These are phyloP conservation scores for Rheum nobile DNA, from an alignment of 148 eudicot genomes.

Conservation along the genomic window DNA sequence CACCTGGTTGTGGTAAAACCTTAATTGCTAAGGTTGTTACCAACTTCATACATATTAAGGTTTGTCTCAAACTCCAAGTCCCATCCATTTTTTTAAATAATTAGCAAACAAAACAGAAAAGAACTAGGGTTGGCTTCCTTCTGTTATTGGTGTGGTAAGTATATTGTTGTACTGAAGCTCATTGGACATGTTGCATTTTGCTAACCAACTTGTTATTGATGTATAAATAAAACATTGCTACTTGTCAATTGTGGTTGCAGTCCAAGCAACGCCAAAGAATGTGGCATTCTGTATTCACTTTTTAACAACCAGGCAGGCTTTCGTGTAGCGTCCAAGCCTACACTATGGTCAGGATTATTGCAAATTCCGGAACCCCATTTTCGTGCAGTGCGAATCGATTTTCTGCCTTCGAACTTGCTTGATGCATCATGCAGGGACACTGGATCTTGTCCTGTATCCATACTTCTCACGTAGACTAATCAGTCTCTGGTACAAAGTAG, in stretches of 20 bases:
- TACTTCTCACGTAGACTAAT: conserved; percentile 63
- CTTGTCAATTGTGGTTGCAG: conserved; percentile 47
- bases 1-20: too few relatives aligned
- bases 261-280: conserved; percentile 38
- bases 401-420: conserved; percentile 41
- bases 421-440: conserved; percentile 49
- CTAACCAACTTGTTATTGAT: too few relatives aligned
- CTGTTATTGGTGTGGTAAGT: too few relatives aligned
- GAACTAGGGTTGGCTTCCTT: too few relatives aligned
- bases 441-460: conserved; percentile 65
- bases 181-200: too few relatives aligned
- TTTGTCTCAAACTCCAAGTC: too few relatives aligned
- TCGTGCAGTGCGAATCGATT: conserved; percentile 56
- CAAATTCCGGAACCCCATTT: conserved; percentile 52
- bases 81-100: too few relatives aligned
- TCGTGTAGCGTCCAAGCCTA: conserved; percentile 56
- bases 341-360: conserved; percentile 71
- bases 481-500: conserved; percentile 58
- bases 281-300: conserved; percentile 68
- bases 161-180: too few relatives aligned
- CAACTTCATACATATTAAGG: too few relatives aligned
- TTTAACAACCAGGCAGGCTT: conserved; percentile 28
- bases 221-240: too few relatives aligned
- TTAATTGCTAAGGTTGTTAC: too few relatives aligned
- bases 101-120: too few relatives aligned